Percentiles rank a stretch among this genome's conserved stretches.
These are phyloP conservation scores for Fusarium sp. DNA, from an alignment of 2,329 filamentous ascomycete species.

Conservation along the genomic window DNA sequence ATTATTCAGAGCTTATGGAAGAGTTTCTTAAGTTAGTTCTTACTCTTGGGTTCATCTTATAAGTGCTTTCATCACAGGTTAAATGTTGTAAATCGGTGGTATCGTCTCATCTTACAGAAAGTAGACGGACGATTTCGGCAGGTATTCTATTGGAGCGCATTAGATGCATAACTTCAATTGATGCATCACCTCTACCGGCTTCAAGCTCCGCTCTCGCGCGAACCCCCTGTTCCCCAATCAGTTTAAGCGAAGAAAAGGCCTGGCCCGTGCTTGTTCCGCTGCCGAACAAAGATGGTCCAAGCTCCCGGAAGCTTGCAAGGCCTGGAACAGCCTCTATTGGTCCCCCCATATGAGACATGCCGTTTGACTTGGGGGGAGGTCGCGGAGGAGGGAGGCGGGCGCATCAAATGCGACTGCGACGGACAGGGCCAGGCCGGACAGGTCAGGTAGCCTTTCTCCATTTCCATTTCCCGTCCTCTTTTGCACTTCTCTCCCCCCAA, in stretches of 20 bases:
- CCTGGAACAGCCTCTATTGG: constrained; percentile 41
- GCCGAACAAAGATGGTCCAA: constrained; percentile 44
- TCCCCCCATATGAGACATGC: constrained; percentile 28
- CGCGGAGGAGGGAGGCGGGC: constrained; percentile 7
- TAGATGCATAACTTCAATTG: constrained; percentile 46
- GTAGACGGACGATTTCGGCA: constrained; percentile 18
- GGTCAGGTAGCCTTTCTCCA: constrained; percentile 17
- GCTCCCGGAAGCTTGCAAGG: constrained; percentile 47
- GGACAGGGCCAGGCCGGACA: constrained; percentile 35
- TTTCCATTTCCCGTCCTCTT: constrained; percentile 8
- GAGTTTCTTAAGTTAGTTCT: not conserved
- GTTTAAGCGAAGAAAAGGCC: constrained; percentile 21
- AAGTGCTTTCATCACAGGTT: not conserved
- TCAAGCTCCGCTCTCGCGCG: constrained; percentile 17
- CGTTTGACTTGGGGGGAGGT: constrained; percentile 1
- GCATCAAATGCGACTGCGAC: constrained; percentile 45
- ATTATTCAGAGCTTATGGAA: constrained; percentile 2
- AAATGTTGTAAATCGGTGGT: not conserved
- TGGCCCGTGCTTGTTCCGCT: constrained; percentile 40
- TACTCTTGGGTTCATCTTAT: constrained; percentile 48
- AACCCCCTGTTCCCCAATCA: constrained; percentile 20
- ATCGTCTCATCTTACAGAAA: constrained; percentile 13
- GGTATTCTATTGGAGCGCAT: not conserved
- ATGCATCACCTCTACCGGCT: constrained; percentile 32
- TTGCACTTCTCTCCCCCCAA: constrained; percentile 27